Percentiles rank a stretch among this genome's conserved stretches.
phyloP scores from a whole-genome alignment of 2,329 filamentous ascomycete species.

The Setomelanomma holmii region DNA sequence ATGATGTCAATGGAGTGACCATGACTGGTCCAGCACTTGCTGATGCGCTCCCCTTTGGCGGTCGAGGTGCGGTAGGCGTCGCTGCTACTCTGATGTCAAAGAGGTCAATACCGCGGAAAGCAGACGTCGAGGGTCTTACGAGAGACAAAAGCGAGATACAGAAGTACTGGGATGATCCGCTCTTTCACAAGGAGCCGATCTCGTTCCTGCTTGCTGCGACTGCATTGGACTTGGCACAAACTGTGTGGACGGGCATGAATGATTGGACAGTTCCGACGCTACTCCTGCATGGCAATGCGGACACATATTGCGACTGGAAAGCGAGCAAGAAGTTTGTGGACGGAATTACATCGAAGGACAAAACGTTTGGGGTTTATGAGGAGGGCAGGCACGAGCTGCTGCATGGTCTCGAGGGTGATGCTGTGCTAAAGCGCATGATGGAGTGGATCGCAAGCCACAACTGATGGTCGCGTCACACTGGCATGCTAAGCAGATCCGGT shows the following conservation, averaged over 20 bases:
- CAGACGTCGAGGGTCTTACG: slow-evolving; percentile 4
- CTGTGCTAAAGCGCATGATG: slow-evolving; percentile 4
- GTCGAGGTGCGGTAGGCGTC: not conserved
- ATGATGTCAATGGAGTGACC: not conserved
- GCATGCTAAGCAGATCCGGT: no score
- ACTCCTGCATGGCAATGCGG: slow-evolving; percentile 10
- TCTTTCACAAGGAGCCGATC: slow-evolving; percentile 2
- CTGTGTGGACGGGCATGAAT: not conserved
- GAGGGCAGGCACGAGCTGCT: slow-evolving; percentile 13
- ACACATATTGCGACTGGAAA: slow-evolving; percentile 13
- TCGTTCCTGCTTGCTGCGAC: slow-evolving; percentile 10
- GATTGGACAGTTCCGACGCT: slow-evolving; percentile 8
- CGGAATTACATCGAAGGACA: slow-evolving; percentile 3
- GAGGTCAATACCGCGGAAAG: not conserved
- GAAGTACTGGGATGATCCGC: slow-evolving; percentile 1
- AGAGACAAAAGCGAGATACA: slow-evolving; percentile 2
- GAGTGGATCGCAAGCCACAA: slow-evolving; percentile 3
- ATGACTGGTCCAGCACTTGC: slow-evolving; percentile 1
- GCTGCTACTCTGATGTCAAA: not conserved
- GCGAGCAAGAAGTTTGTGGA: slow-evolving; percentile 7
- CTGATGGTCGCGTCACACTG: not conserved
- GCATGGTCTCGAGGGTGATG: slow-evolving; percentile 9
- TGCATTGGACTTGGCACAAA: slow-evolving; percentile 5
- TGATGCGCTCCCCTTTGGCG: not conserved
- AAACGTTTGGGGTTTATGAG: slow-evolving; percentile 3